Conservation (phyloP, 768 basidiomycete genomes). For the Termitomyces sp. region DNA sequence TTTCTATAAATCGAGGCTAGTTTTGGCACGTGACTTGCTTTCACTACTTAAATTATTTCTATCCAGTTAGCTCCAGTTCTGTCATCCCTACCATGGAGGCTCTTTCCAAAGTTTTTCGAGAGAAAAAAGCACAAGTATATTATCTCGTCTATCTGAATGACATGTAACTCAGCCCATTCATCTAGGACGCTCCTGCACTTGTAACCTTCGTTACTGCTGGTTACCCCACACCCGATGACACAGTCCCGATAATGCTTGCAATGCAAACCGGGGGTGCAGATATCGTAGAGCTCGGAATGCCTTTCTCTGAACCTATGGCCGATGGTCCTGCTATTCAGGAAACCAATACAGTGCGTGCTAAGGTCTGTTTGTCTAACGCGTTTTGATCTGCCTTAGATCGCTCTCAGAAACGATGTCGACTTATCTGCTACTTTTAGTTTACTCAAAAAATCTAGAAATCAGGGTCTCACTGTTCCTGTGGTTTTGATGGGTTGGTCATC, state of each 20-base stretch:
- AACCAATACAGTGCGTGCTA: slow-evolving; percentile 73
- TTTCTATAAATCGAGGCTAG: neutral
- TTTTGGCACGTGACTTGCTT: slow-evolving; percentile 20
- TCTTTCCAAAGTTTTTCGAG: slow-evolving; percentile 62
- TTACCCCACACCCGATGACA: slow-evolving; percentile 73
- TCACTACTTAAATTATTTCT: slow-evolving; percentile 12
- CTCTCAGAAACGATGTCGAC: slow-evolving; percentile 75
- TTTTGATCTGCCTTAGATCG: slow-evolving; percentile 50
- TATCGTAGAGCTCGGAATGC: slow-evolving; percentile 92
- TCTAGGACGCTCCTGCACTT: slow-evolving; percentile 54
- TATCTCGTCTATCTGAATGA: neutral
- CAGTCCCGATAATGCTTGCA: slow-evolving; percentile 82
- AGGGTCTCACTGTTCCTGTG: slow-evolving; percentile 81
- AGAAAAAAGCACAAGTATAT: slow-evolving; percentile 53
- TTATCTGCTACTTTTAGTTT: slow-evolving; percentile 71
- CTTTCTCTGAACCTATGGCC: slow-evolving; percentile 95
- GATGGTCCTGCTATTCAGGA: slow-evolving; percentile 94
- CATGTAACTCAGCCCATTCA: neutral
- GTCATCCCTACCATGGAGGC: slow-evolving; percentile 51
- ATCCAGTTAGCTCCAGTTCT: slow-evolving; percentile 12
- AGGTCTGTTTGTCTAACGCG: neutral
- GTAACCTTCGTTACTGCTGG: slow-evolving; percentile 95
- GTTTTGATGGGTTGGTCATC: slow-evolving; percentile 80
- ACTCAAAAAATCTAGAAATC: slow-evolving; percentile 70
- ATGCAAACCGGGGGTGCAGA: slow-evolving; percentile 94